Percentiles rank a stretch among this genome's conserved stretches.
Evolutionary conservation across 257 asterid species (phyloP).

Genomic region (Solanum acaule): DNA sequence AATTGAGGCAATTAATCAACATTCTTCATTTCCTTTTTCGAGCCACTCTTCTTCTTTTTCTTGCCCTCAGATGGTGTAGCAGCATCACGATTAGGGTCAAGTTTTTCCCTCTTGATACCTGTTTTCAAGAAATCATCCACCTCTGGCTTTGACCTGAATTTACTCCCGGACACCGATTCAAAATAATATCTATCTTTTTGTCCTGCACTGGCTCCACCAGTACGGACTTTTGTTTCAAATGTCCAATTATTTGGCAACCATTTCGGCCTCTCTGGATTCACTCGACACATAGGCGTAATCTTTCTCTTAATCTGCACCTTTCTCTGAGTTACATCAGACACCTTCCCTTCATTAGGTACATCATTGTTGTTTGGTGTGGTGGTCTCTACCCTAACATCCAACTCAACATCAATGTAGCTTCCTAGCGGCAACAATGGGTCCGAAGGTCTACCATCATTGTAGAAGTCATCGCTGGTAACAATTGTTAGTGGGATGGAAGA

Average conservation of each 20-base stretch:
- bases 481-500: too few species aligned
- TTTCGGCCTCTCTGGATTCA: not conserved
- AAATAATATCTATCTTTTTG: too few species aligned
- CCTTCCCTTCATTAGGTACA: not conserved
- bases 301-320: not conserved
- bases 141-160: too few species aligned
- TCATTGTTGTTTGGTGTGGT: not conserved
- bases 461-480: too few species aligned
- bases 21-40: not conserved
- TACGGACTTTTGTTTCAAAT: too few species aligned
- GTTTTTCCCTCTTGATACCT: not conserved
- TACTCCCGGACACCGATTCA: too few species aligned
- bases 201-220: not conserved
- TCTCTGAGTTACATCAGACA: not conserved
- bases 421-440: too few species aligned
- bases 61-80: not conserved
- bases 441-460: too few species aligned
- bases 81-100: not conserved
- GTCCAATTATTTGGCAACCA: not conserved
- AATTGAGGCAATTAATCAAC: not conserved
- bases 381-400: not conserved
- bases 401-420: too few species aligned
- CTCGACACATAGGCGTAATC: not conserved
- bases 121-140: too few species aligned
- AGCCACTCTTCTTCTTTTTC: not conserved